Evolutionary conservation across 495 filamentous ascomycete genomes (phyloP), one percentile per base, ranked within the genome.

Genomic region (Aspergillus panamensis): DNA sequence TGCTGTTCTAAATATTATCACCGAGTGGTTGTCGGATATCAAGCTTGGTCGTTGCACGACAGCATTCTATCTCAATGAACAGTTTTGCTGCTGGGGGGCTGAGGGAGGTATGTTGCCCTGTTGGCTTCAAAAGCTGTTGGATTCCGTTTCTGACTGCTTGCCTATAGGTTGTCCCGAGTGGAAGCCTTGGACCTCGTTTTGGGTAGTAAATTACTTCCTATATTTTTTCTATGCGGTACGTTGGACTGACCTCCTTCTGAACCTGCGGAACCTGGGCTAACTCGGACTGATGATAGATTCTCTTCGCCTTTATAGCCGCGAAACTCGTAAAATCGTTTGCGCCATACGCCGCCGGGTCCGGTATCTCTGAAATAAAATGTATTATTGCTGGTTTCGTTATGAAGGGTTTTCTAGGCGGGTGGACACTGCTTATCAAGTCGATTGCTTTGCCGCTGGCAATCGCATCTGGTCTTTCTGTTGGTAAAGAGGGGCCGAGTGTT

Each of bases 371-470:
- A 76, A 98, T 98, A 75, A 98, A 98, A 73, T 97, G 94, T 73
- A 98, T 98, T 63, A 96, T 98, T 65, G 93, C 92, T 6, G 94
- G 94, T n/a, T 98, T 98, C 63, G 89, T 97, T 55, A 98, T 98
- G 94, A 97, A 98, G 69, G 94, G 94, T 7, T 98, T 97, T 66
- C 80, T 98, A 40, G 90, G 94, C 31, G 88, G 87, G 60, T 90
- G 90, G 87, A 98, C 94, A 14, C 77, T 98, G 10, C 61, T 95
- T 37, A 97, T 98, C 69, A 98, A 98, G 73, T 96, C 92, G 3
- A 83, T 97, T 51, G 88, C 89, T 33, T 73, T 98, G 48, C 94
- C 94, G 0, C 79, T 98, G 17, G 90, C 94, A 45, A 98, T 98
- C 67, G 92, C 88, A 17, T 97, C 95, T 14, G 94, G 94, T 13